Percentiles rank a stretch among this genome's conserved stretches.
Evolutionary conservation across 1,139 yeast species (phyloP).

Genomic region (Candida tetrigidarum): DNA sequence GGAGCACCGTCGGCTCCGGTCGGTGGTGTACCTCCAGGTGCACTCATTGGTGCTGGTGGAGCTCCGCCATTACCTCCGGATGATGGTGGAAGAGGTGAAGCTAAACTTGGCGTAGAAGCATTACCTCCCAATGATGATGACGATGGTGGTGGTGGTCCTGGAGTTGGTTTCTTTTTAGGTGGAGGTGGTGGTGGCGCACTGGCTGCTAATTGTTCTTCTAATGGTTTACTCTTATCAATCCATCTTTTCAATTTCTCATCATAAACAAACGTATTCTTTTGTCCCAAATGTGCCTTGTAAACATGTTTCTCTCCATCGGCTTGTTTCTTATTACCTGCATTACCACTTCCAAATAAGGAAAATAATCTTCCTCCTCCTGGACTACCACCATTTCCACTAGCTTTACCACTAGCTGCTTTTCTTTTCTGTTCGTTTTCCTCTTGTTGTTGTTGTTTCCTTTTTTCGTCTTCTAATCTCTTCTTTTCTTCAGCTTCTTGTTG

Average conservation of each 20-base stretch:
- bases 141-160: too few species aligned
- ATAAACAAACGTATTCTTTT: conserved; percentile 71
- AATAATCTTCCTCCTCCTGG: conserved; percentile 1
- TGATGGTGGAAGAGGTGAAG: conserved; percentile 16
- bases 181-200: conserved; percentile 82
- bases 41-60: conserved; percentile 15
- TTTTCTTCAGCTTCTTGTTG: conserved; percentile 16
- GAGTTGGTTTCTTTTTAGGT: conserved; percentile 31
- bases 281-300: conserved; percentile 77
- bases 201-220: conserved; percentile 67
- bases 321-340: conserved; percentile 2
- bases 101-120: conserved; percentile 13
- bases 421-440: conserved; percentile 10
- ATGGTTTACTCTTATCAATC: conserved; percentile 74
- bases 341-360: conserved; percentile 5
- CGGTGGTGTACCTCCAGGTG: conserved; percentile 8
- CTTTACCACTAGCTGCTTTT: conserved; percentile 12
- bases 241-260: conserved; percentile 88
- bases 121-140: too few species aligned
- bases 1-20: too few species aligned
- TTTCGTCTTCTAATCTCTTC: conserved; percentile 20
- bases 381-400: neutral
- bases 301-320: conserved; percentile 8
- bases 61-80: conserved; percentile 8
- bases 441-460: conserved; percentile 20